Base-by-base conservation (phyloP, 164 flowering plant species). In the Tetrastigma voinierianum region DNA sequence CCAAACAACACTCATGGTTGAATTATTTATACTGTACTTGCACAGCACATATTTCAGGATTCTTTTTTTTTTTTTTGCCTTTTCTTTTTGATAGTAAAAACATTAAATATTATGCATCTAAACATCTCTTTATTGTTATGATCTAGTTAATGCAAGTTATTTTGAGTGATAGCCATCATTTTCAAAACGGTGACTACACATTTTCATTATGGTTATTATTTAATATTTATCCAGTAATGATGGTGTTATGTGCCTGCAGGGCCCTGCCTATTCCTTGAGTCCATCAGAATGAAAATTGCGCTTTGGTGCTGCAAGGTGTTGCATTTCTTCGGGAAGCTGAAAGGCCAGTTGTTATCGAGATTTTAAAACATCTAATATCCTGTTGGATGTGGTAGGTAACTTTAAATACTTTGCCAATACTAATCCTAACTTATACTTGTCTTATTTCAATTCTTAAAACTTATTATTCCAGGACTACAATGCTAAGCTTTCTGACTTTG, bases 261-360 rank as follows among this genome's bases (percentile, higher is more conserved):
- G 65, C 84, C 13, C 20, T 81, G 62, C 84, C 84, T 53, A 82
- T 81, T 69, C 77, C 84, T 54, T 81, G 84, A n/a, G 84, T 25
- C 81, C 15, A 59, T 64, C 70, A 70, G 85, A 66, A 69, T 80
- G 81, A 77, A 72, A 68, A 75, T 80, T 48, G 78, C 78, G 17
- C 66, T 80, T n/a, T 44, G 80, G 70, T 70, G 83, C 82, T 48
- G 84, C 84, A 56, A 71, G 84, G 84, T 10, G 82, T 81, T 66
- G 81, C 81, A 11, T 79, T 81, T 72, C 85, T 81, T 65, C 85
- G 76, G 71, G 82, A 76, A 66, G 81, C 82, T 51, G 78, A 78
- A 49, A 69, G 73, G 59, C 84, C 82, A 11, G 84, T 81, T 4
- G 78, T 81, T 81, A 78, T 67, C 69, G 84, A 49, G 84, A 81